These are phyloP conservation scores for Vigna trinervia DNA, from an alignment of 306 rosid species.

Conservation along the genomic window DNA sequence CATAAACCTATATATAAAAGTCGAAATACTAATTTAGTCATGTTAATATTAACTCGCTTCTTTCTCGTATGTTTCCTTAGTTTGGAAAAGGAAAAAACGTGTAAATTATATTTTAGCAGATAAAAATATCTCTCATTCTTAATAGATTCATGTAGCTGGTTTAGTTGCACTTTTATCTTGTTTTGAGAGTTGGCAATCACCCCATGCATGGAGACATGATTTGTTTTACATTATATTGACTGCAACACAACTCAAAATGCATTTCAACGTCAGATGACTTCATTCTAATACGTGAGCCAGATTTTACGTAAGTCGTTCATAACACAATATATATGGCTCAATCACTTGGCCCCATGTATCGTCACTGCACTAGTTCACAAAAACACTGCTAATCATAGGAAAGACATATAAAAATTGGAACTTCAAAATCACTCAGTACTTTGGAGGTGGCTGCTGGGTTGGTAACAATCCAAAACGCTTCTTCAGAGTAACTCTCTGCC, in stretches of 20 bases:
- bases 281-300: constrained; percentile 14
- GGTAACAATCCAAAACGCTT: constrained; percentile 92
- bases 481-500: constrained; percentile 84
- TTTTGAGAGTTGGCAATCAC: not conserved
- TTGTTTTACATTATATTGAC: not conserved
- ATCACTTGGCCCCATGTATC: constrained; percentile 5
- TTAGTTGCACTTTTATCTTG: not conserved
- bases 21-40: too few relatives aligned
- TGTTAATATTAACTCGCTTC: not conserved
- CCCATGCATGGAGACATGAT: not conserved
- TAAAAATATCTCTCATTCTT: not conserved
- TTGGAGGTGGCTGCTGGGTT: constrained; percentile 79
- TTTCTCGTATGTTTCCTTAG: not conserved
- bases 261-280: constrained; percentile 11
- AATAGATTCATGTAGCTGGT: not conserved
- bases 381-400: not conserved
- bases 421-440: constrained; percentile 54
- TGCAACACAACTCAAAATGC: constrained; percentile 22
- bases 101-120: not conserved
- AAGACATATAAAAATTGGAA: not conserved
- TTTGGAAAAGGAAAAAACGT: not conserved
- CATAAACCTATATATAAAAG: too few relatives aligned
- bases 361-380: constrained; percentile 6
- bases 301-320: not conserved
- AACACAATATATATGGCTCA: not conserved